Percentiles rank a stretch among this genome's conserved stretches.
phyloP scores from a whole-genome alignment of 1,139 yeast species.

The Kodamaea anthophila region DNA sequence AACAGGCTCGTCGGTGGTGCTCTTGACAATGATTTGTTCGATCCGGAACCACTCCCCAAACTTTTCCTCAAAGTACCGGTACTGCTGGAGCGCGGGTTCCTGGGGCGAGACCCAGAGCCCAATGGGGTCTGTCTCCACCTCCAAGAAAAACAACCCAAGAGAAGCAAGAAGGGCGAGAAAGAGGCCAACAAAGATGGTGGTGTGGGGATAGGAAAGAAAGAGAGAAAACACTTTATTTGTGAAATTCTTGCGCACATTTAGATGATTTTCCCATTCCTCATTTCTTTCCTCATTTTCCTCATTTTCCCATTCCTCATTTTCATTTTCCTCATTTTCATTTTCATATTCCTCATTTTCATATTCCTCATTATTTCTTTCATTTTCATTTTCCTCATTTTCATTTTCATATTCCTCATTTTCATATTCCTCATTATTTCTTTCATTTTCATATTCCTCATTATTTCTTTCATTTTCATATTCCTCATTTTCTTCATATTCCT shows the following conservation, averaged over 20 bases:
- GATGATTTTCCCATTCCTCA: no score
- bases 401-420: no score
- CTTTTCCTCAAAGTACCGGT: constrained; percentile 62
- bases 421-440: no score
- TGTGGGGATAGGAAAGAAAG: constrained; percentile 57
- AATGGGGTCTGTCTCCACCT: constrained; percentile 74
- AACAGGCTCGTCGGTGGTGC: constrained; percentile 57
- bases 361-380: no score
- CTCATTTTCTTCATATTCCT: no score
- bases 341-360: no score
- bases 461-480: no score
- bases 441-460: neutral
- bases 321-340: no score
- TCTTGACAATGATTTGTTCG: constrained; percentile 75
- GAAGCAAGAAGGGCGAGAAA: constrained; percentile 42
- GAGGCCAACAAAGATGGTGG: constrained; percentile 44
- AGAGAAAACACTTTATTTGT: constrained; percentile 40
- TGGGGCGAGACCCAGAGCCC: constrained; percentile 83
- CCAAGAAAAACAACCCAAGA: constrained; percentile 45
- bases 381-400: no score
- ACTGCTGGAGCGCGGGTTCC: constrained; percentile 67
- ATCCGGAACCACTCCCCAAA: constrained; percentile 93
- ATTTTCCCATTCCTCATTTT: no score
- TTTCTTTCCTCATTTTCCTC: no score
- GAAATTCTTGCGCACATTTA: constrained; percentile 1